Base-by-base conservation (phyloP, 202 grass and related monocot species). In the Panicum virgatum region DNA sequence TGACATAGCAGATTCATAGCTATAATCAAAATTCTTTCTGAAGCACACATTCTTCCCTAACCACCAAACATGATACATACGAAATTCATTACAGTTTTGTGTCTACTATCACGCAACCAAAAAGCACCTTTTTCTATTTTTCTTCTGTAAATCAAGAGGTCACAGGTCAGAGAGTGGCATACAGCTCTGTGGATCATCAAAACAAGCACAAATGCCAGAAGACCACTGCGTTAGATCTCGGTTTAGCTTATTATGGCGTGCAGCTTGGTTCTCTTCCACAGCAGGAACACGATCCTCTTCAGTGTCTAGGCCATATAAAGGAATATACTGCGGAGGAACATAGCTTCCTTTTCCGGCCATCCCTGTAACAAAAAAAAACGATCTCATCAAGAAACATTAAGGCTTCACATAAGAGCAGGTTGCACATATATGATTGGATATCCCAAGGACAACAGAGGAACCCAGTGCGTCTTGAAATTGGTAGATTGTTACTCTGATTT, bases 121-220 rank as follows among this genome's bases (percentile, higher is more conserved):
- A 86, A 67, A 83, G 87, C 87, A 94, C 83, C 67, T 89, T 94
- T 30, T 77, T 75, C 86, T 84, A 68, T 80, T 94, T 54, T 84
- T 62, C 84, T 90, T 88, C 72, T 86, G 76, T 84, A 92, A 90
- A 88, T 90, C 87, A 88, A 88, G 84, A 71, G 73, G 30, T 86
- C 86, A 89, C 43, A 86, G 78, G 69, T 89, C 76, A 92, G 82
- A 92, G 62, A 94, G 87, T 86, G 79, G 78, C 92, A 86, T 97
- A 97, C 95, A 97, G 84, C 92, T 94, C 66, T 86, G 83, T 66
- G 90, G 89, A 85, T 97, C 92, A 68, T 94, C 92, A 86, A 86
- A 97, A 88, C 95, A 97, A 86, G 92, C 92, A 97, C 90, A 97
- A 70, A 97, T 94, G 85, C 95, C 95, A 74, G 95, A 94, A 86